These are phyloP conservation scores for Eucalyptus urophylla DNA, from an alignment of 345 rosid genomes.

Conservation along the genomic window DNA sequence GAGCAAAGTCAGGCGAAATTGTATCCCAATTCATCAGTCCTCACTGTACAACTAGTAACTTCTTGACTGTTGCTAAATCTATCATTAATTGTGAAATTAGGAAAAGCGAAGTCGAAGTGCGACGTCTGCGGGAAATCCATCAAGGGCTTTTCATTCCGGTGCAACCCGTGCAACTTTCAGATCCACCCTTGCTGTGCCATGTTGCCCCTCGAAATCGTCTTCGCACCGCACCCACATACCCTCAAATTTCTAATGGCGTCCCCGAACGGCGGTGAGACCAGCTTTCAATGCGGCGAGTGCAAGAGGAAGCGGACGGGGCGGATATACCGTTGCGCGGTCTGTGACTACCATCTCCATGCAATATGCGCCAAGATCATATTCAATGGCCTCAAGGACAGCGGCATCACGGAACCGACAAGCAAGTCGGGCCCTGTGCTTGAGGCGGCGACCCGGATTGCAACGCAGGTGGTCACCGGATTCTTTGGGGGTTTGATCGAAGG, in stretches of 20 bases:
- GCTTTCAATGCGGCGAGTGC: conserved; percentile 51
- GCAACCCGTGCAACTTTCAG: conserved; percentile 62
- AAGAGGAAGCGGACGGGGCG: conserved; percentile 43
- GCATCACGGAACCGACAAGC: conserved; percentile 19
- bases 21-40: neutral
- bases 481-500: conserved; percentile 82
- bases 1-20: neutral
- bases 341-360: conserved; percentile 74
- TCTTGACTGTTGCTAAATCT: neutral
- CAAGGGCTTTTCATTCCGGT: conserved; percentile 60
- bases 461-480: conserved; percentile 56
- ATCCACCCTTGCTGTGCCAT: conserved; percentile 90
- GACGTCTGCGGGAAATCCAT: conserved; percentile 60
- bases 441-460: conserved; percentile 45
- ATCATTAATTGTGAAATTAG: conserved; percentile 34
- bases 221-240: conserved; percentile 53
- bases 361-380: conserved; percentile 69
- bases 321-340: conserved; percentile 51
- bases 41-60: neutral
- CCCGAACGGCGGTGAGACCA: neutral
- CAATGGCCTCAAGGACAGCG: conserved; percentile 58
- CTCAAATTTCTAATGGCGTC: conserved; percentile 33
- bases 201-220: conserved; percentile 44
- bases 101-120: conserved; percentile 57
- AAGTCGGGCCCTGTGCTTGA: conserved; percentile 36